These are phyloP conservation scores for Ajuga chamaepitys DNA, from an alignment of 257 asterid species.

Conservation along the genomic window DNA sequence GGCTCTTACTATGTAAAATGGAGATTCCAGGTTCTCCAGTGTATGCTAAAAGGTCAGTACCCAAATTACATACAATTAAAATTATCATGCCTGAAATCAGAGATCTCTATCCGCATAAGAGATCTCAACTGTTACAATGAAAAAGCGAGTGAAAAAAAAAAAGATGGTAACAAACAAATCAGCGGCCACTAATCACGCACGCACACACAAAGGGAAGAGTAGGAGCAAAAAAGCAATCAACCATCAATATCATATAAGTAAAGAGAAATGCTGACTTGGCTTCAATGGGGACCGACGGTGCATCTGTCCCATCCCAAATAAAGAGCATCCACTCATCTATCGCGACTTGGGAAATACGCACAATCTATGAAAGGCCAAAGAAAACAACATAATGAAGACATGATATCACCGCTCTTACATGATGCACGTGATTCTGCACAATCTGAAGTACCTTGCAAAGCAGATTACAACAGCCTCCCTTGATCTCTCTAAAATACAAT, in stretches of 20 bases:
- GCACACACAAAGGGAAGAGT: not conserved
- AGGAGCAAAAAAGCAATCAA: not conserved
- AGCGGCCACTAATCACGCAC: not conserved
- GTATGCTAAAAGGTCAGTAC: not conserved
- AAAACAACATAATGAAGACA: not conserved
- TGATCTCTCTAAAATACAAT: slow-evolving; percentile 42
- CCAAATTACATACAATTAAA: not conserved
- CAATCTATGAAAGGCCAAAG: slow-evolving; percentile 39
- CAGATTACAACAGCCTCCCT: slow-evolving; percentile 44
- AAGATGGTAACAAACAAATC: not conserved
- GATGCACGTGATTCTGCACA: not conserved
- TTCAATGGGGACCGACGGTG: slow-evolving; percentile 49
- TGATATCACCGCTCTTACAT: slow-evolving; percentile 6
- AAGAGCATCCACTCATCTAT: slow-evolving; percentile 57
- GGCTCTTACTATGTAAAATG: not conserved
- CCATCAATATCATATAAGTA: not conserved
- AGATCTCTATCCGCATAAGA: not conserved
- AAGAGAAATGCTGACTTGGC: slow-evolving; percentile 44
- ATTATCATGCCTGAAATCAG: not conserved
- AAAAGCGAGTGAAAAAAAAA: not conserved
- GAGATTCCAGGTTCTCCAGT: not conserved
- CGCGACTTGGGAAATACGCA: slow-evolving; percentile 42
- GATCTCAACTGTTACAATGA: not conserved
- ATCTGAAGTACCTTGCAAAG: slow-evolving; percentile 60
- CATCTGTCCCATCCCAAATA: slow-evolving; percentile 91